These are phyloP conservation scores for Hawksworthiomyces lignivorus DNA, from an alignment of 2,329 filamentous ascomycete genomes.

Conservation along the genomic window DNA sequence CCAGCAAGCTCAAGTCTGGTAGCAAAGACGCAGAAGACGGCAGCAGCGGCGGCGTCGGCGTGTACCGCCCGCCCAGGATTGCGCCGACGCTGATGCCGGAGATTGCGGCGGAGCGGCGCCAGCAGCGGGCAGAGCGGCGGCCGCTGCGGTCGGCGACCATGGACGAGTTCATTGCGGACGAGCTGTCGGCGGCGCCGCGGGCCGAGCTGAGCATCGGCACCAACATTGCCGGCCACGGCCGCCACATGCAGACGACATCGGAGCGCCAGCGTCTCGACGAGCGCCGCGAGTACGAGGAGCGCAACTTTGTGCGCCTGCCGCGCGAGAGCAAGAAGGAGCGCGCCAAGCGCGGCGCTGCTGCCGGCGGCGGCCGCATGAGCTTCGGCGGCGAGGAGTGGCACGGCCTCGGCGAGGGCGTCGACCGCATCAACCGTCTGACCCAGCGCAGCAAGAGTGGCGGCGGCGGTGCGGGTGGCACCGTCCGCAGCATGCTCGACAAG, in stretches of 20 bases:
- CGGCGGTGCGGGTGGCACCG: constrained; percentile 39
- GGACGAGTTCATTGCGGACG: constrained; percentile 83
- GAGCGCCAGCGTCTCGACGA: constrained; percentile 74
- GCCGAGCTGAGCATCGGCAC: constrained; percentile 88
- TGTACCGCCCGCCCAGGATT: constrained; percentile 85
- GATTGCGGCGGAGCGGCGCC: constrained; percentile 57
- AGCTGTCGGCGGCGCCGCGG: constrained; percentile 73
- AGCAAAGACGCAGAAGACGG: constrained; percentile 22
- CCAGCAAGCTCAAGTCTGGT: constrained; percentile 15
- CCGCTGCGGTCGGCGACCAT: constrained; percentile 73
- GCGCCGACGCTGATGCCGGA: constrained; percentile 79
- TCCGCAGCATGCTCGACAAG: constrained; percentile 64
- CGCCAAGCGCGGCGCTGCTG: constrained; percentile 52
- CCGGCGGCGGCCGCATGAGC: constrained; percentile 48
- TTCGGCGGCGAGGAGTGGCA: constrained; percentile 92
- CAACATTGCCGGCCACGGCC: constrained; percentile 72
- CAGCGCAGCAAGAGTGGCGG: constrained; percentile 54
- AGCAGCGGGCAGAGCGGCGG: constrained; percentile 54
- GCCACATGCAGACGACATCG: constrained; percentile 67
- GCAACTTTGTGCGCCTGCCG: constrained; percentile 81
- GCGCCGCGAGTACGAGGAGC: constrained; percentile 80
- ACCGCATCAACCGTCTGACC: constrained; percentile 79
- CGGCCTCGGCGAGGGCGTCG: constrained; percentile 73
- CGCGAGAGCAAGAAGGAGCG: constrained; percentile 81
- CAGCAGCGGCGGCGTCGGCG: constrained; percentile 35